A percentile compares a stretch with the other conserved stretches of the same genome.
Evolutionary conservation across 202 grass and related monocot species (phyloP).

Genomic region (Sporobolus alterniflorus): DNA sequence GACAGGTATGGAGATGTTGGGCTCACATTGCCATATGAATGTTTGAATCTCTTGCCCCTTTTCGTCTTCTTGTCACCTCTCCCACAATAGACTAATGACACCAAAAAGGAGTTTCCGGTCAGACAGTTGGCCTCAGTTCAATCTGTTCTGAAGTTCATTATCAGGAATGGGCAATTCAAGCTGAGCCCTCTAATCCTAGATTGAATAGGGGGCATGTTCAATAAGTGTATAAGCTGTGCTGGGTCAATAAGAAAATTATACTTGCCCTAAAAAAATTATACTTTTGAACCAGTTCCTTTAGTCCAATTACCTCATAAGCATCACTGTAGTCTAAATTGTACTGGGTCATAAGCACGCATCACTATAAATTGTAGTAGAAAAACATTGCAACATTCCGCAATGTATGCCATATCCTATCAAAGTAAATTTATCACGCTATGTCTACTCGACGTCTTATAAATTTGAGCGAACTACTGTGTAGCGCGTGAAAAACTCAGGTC

Average conservation of each 20-base stretch:
- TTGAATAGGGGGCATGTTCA: background rate
- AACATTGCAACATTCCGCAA: background rate
- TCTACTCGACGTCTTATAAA: background rate
- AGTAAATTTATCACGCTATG: background rate
- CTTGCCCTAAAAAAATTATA: background rate
- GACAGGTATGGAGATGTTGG: background rate
- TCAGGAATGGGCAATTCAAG: background rate
- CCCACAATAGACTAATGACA: conserved; percentile 49
- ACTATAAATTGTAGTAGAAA: background rate
- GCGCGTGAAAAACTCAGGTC: background rate
- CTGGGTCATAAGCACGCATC: no score
- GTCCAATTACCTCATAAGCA: background rate
- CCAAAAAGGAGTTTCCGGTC: background rate
- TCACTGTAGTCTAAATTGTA: no score
- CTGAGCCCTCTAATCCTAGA: background rate
- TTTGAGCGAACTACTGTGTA: background rate
- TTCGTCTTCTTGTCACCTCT: conserved; percentile 60
- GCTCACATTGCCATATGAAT: conserved; percentile 63
- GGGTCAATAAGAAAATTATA: background rate
- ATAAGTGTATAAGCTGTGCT: no score
- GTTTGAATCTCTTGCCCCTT: conserved; percentile 63
- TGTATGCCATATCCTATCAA: background rate
- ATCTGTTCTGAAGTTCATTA: background rate
- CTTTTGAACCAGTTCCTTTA: no score
- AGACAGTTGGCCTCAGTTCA: background rate